These are phyloP conservation scores for Gossypium ekmanianum DNA, from an alignment of 345 rosid genomes.

Conservation along the genomic window DNA sequence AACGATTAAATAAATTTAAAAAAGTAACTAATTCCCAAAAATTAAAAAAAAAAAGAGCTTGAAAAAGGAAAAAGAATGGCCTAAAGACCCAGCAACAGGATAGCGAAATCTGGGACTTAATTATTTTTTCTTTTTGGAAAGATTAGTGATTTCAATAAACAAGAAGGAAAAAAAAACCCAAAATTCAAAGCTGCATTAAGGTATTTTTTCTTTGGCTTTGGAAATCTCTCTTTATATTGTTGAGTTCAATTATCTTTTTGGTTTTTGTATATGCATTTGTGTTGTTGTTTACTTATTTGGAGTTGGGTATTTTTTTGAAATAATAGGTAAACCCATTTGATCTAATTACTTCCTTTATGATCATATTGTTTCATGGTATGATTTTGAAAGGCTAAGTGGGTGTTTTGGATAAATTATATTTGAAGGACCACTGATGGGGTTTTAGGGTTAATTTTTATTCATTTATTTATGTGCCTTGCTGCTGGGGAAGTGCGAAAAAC, in stretches of 20 bases:
- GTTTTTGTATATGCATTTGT: neutral
- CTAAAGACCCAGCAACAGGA: slow-evolving; percentile 8
- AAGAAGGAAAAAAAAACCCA: neutral
- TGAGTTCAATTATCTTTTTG: neutral
- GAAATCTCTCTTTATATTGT: neutral
- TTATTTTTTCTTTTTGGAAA: neutral
- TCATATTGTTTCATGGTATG: neutral
- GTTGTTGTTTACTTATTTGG: slow-evolving; percentile 3
- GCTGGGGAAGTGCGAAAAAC: neutral
- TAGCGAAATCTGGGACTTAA: slow-evolving; percentile 10
- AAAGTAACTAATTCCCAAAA: neutral
- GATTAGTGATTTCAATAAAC: neutral
- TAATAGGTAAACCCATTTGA: slow-evolving; percentile 9
- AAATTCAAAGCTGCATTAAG: slow-evolving; percentile 13
- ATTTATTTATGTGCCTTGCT: neutral
- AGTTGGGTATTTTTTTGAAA: neutral
- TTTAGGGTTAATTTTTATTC: slow-evolving; percentile 1
- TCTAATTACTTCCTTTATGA: slow-evolving; percentile 7
- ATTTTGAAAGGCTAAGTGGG: neutral
- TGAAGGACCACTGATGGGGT: neutral
- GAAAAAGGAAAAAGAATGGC: neutral
- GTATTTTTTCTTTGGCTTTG: neutral
- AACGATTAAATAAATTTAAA: neutral
- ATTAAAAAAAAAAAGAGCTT: neutral
- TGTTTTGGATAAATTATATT: neutral